A percentile compares a stretch with the other conserved stretches of the same genome.
phyloP scores from a whole-genome alignment of 192 early-diverging fungal genomes.

The Piromyces finnis region DNA sequence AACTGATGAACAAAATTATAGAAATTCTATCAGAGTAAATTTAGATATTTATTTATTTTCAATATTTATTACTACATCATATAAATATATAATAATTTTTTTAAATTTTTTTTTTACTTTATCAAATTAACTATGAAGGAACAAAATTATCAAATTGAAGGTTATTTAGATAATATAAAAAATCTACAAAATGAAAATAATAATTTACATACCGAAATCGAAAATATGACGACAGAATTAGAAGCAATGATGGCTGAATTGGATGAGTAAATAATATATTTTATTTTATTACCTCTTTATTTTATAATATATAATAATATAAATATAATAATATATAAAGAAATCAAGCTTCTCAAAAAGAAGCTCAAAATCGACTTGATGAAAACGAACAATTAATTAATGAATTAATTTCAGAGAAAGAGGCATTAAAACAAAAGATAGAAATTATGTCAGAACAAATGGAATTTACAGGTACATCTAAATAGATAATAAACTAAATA shows the following conservation, averaged over 20 bases:
- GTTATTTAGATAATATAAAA: conserved; percentile 22
- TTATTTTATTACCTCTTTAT: too few species aligned
- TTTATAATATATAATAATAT: not conserved
- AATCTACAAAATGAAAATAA: conserved; percentile 16
- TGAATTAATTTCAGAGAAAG: conserved; percentile 18
- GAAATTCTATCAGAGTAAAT: not conserved
- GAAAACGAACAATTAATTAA: conserved; percentile 15
- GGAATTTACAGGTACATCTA: not conserved
- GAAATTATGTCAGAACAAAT: conserved; percentile 15
- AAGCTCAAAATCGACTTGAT: conserved; percentile 5
- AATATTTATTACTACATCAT: too few species aligned
- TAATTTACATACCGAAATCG: conserved; percentile 13
- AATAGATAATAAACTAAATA: not conserved
- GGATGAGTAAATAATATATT: conserved; percentile 14
- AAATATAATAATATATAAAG: conserved; percentile 6
- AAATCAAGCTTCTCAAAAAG: conserved; percentile 11
- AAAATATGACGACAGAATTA: conserved; percentile 20
- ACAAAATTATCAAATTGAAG: conserved; percentile 24
- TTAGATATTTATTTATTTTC: too few species aligned
- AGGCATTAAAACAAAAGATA: conserved; percentile 16
- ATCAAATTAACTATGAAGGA: too few species aligned
- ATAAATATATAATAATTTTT: too few species aligned
- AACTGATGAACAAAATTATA: not conserved
- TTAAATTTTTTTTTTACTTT: too few species aligned
- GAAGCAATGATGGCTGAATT: conserved; percentile 28